phyloP scores from a whole-genome alignment of 2,329 filamentous ascomycete species.

The Parastagonospora nodorum region DNA sequence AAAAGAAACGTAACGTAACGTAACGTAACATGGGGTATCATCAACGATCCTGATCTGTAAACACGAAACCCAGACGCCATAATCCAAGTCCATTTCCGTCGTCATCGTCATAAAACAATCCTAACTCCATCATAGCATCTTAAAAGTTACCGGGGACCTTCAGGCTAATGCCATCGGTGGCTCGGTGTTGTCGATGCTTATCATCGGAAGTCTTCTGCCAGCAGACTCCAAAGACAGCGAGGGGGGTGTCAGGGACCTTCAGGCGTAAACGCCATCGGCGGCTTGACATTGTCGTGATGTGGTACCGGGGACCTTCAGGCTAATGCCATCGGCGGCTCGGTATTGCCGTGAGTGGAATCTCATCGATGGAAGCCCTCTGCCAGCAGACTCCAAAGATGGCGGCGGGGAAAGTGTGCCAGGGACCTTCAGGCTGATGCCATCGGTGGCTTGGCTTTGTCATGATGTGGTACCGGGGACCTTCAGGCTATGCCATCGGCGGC shows the following conservation, averaged over 20 bases:
- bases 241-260: constrained; percentile 2
- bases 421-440: constrained; percentile 11
- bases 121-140: too few species aligned
- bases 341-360: not conserved
- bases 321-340: not conserved
- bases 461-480: too few species aligned
- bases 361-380: not conserved
- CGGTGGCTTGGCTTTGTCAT: constrained; percentile 8
- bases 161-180: constrained; percentile 1
- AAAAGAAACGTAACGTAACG: too few species aligned
- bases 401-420: not conserved
- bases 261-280: constrained; percentile 4
- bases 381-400: not conserved
- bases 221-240: not conserved
- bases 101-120: too few species aligned
- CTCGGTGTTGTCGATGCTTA: constrained; percentile 3
- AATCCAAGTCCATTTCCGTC: too few species aligned
- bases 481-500: too few species aligned
- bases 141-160: constrained; percentile 1
- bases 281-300: constrained; percentile 1
- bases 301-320: constrained; percentile 1
- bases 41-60: too few species aligned
- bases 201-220: not conserved
- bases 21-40: too few species aligned
- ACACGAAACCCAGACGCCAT: too few species aligned